Evolutionary conservation across 2,329 filamentous ascomycete genomes (phyloP), one percentile per base, ranked within the genome.

Genomic region (Colletotrichum sp.): DNA sequence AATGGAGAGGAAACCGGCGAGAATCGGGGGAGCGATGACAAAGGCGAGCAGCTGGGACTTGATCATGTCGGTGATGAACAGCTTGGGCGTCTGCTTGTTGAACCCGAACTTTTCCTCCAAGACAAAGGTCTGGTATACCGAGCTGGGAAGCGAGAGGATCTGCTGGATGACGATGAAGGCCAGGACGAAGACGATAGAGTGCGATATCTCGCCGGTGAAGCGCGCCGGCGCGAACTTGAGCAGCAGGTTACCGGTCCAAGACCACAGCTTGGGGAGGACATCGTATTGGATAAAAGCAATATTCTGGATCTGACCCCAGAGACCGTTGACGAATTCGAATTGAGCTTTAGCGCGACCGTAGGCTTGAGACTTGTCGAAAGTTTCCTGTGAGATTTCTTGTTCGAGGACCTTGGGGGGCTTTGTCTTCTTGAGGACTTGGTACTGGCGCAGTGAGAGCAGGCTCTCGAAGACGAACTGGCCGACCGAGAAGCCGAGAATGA

Each of bases 81-180:
- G 90, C 84, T 93, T 93, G 71, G 95, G 88, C 0, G 97, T 99
- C 89, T 98, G 96, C 89, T 99, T 99, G 87, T 99, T 99, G 92
- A 99, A 99, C 66, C 97, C 97, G 81, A 98, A 99, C 83, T 95
- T 95, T 87, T 98, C 96, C 86, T 99, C 97, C 72, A 99, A 89
- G 64, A 99, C 95, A 82, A 99, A 99, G 15, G 95, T 97, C 87
- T 96, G 93, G 89, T 99, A 99, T 85, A 98, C 93, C 71, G 93
- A 94, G 76, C 93, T 91, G 5, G 97, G 97, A 69, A 99, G 88
- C 73, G 93, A 94, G 78, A 98, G 87, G 71, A 95, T 79, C 81
- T 96, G 95, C 80, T 96, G 94, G 81, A 98, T 91, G 81, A 98
- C 85, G 80, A 95, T 94, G 85, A 98, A 98, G 73, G 92, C 89